Base-by-base conservation (phyloP, 1,139 yeast species). In the Pneumocystis oryctolagi region DNA sequence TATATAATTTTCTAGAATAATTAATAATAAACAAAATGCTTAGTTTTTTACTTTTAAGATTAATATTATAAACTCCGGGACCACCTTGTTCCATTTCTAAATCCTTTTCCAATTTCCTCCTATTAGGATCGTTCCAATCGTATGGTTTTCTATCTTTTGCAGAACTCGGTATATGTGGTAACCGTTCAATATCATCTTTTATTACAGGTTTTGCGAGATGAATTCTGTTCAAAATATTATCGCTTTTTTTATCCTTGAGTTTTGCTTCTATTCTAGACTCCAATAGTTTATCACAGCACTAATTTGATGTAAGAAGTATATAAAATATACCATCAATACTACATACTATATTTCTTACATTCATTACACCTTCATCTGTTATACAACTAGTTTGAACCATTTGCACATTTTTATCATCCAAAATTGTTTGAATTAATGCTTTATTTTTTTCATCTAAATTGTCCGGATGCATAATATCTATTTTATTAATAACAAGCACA, bases 181-280 rank as follows among this genome's bases (percentile, higher is more conserved):
- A 79, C 75, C 98, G 83, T 3, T 67, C 71, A 65, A 84, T 73
- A 68, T 87, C 96, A 75, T 92, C 98, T 77, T 97, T 85, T 65
- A 84, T 81, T 73, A 83, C 83, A 60, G 99, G 99, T 70, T 80
- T 80, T 56, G 98, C 88, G 69, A 94, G 96, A 73, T 94, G 97
- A 71, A 92, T 92, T 78, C 89, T 89, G 80, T 90, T 92, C 76
- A 92, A 80, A 57, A 92, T 95, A 71, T 85, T 87, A 75, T 81
- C 83, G 69, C 90, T 88, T 76, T 97, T 84, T 64, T 95, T 87
- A 65, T 97, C 94, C 81, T 92, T 92, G 77, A 92, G 82, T 79
- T 92, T 92, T 75, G 88, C 96, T 78, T 92, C 98, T 73, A 92
- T 88, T 79, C 99, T 85, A 12, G 97, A 88, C 55, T 97, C 89